Percentiles rank a stretch among this genome's conserved stretches.
Evolutionary conservation across 306 rosid species (phyloP).

Genomic region (Mimosa pudica): DNA sequence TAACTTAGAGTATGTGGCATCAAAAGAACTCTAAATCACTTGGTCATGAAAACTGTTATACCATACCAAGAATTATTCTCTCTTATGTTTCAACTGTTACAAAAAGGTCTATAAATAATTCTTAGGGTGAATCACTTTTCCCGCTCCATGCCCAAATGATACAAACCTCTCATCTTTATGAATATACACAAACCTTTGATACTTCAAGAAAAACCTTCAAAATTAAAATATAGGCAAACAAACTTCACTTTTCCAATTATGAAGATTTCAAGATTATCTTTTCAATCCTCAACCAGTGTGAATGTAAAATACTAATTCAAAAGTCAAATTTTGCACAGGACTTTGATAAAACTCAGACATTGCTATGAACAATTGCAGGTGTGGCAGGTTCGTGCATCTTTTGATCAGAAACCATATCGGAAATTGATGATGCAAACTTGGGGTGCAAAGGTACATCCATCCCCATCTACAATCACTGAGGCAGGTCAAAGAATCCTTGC

Average conservation of each 20-base stretch:
- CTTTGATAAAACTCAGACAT: neutral
- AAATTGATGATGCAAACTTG: slow-evolving; percentile 96
- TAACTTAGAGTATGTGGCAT: neutral
- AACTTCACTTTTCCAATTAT: neutral
- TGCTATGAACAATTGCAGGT: slow-evolving; percentile 50
- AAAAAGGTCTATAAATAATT: neutral
- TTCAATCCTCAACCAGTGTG: neutral
- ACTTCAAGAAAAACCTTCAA: neutral
- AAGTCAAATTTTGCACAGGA: slow-evolving; percentile 2
- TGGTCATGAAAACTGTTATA: neutral
- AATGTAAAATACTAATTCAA: slow-evolving; percentile 4
- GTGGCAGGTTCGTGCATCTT: slow-evolving; percentile 98
- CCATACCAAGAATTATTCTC: neutral
- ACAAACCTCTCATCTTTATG: neutral
- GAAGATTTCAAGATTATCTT: neutral
- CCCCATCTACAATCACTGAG: slow-evolving; percentile 58
- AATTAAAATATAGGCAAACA: neutral
- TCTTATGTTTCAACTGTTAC: neutral
- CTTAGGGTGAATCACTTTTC: neutral
- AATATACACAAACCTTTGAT: neutral
- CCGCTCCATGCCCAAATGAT: neutral
- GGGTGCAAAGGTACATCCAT: slow-evolving; percentile 96
- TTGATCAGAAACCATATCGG: slow-evolving; percentile 84
- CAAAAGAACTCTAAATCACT: neutral
- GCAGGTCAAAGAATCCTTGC: slow-evolving; percentile 68